Percentiles rank a stretch among this genome's conserved stretches.
These are phyloP conservation scores for Trichoderma sp. DNA, from an alignment of 2,329 filamentous ascomycete species.

Conservation along the genomic window DNA sequence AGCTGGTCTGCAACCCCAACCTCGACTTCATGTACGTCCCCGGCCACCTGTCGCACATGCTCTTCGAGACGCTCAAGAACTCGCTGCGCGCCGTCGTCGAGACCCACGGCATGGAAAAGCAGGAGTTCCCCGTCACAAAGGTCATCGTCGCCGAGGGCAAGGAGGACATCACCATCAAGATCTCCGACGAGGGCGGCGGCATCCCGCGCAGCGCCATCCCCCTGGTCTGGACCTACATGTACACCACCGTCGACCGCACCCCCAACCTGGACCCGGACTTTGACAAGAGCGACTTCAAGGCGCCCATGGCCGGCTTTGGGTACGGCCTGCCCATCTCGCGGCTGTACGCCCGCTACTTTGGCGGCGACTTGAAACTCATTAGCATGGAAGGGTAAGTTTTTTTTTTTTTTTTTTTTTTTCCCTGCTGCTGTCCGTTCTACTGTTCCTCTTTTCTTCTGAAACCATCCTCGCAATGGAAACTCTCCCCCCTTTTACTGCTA, in stretches of 20 bases:
- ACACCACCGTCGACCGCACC: conserved; percentile 95
- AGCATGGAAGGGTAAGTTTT: conserved; percentile 92
- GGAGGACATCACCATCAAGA: conserved; percentile 98
- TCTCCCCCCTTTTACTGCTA: conserved; percentile 23
- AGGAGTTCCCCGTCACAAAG: conserved; percentile 94
- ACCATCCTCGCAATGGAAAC: background rate
- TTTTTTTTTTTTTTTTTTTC: conserved; percentile 8
- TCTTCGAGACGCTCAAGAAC: conserved; percentile 99
- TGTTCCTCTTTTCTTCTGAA: background rate
- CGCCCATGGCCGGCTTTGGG: conserved; percentile 98
- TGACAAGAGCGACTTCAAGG: conserved; percentile 98
- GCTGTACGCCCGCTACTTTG: conserved; percentile 94
- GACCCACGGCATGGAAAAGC: conserved; percentile 88
- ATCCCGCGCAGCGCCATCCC: conserved; percentile 92
- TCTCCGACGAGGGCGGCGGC: conserved; percentile 93
- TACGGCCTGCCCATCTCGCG: conserved; percentile 93
- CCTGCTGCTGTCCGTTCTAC: background rate
- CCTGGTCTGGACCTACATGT: conserved; percentile 99
- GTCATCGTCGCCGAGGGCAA: conserved; percentile 97
- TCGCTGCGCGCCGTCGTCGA: conserved; percentile 95
- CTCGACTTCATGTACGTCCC: conserved; percentile 99
- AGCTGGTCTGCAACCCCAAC: conserved; percentile 90
- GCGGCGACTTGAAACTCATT: conserved; percentile 93
- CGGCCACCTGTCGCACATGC: conserved; percentile 98
- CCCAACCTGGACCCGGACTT: conserved; percentile 95